Percentiles rank a stretch among this genome's conserved stretches.
phyloP scores from a whole-genome alignment of 768 basidiomycete genomes.

The Saitozyma podzolica region DNA sequence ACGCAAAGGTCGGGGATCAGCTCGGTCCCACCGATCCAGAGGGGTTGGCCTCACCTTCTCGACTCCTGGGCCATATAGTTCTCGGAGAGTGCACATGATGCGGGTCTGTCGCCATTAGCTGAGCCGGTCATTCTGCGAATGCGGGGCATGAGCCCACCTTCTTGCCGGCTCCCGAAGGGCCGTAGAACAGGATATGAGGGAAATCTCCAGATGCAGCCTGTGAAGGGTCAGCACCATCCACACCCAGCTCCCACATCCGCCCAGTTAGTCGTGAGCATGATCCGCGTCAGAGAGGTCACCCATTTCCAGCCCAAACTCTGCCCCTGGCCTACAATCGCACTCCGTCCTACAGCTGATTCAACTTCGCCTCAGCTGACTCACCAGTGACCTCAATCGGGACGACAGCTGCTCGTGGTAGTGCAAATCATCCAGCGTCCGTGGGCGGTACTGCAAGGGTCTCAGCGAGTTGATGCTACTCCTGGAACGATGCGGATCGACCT shows the following conservation, averaged over 20 bases:
- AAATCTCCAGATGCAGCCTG: slow-evolving; percentile 90
- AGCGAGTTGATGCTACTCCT: background rate
- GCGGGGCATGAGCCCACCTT: slow-evolving; percentile 56
- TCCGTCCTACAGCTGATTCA: background rate
- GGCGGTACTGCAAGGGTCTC: slow-evolving; percentile 66
- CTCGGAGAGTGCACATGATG: slow-evolving; percentile 80
- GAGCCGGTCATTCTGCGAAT: background rate
- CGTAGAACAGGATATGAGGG: slow-evolving; percentile 96
- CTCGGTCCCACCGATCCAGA: background rate
- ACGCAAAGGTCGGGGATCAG: slow-evolving; percentile 6
- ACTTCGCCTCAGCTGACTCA: slow-evolving; percentile 49
- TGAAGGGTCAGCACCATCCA: background rate
- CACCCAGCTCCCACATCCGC: background rate
- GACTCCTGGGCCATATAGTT: slow-evolving; percentile 85
- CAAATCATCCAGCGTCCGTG: slow-evolving; percentile 76
- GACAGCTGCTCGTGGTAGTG: slow-evolving; percentile 85
- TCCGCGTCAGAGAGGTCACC: too few species aligned
- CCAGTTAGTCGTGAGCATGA: too few species aligned
- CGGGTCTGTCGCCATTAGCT: slow-evolving; percentile 61
- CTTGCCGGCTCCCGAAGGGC: slow-evolving; percentile 94
- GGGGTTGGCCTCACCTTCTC: slow-evolving; percentile 69
- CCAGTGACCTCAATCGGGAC: slow-evolving; percentile 73
- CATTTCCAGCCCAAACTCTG: too few species aligned
- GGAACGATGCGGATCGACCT: slow-evolving; percentile 30
- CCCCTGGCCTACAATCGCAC: too few species aligned